Percentiles rank a stretch among this genome's conserved stretches.
Evolutionary conservation across 306 rosid species (phyloP).

Genomic region (Malus domestica): ASM211411v1 NC_041799.1:14046501-14047000

Average conservation of each 20-base stretch:
- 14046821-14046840: neutral
- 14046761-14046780: neutral
- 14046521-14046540: no score
- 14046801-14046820: neutral
- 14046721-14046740: neutral
- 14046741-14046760: neutral
- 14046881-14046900: neutral
- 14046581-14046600: neutral
- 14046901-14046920: neutral
- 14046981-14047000: neutral
- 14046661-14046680: no score
- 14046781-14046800: neutral
- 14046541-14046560: no score
- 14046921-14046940: neutral
- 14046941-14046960: neutral
- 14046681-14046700: no score
- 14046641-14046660: no score
- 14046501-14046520: no score
- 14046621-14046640: neutral
- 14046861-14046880: neutral
- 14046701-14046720: no score
- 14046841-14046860: neutral
- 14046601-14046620: neutral
- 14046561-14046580: no score
- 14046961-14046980: conserved; percentile 10